These are phyloP conservation scores for Glomus cerebriforme DNA, from an alignment of 192 early-diverging fungal species.

Conservation along the genomic window DNA sequence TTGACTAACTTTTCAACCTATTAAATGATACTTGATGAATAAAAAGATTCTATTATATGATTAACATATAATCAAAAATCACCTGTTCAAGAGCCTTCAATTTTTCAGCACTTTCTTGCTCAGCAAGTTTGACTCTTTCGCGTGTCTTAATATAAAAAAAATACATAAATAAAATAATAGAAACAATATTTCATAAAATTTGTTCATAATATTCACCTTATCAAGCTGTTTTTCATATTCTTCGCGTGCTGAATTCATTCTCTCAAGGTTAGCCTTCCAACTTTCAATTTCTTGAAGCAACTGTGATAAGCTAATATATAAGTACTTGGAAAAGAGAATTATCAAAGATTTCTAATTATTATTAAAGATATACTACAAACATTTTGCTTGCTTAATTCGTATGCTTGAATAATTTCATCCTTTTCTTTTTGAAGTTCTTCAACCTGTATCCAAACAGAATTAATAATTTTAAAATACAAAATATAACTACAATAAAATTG, in stretches of 20 bases:
- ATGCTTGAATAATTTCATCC: slow-evolving; percentile 34
- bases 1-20: slow-evolving; percentile 3
- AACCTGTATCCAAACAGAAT: not conserved
- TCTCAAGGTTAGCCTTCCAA: not conserved
- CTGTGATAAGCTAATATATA: slow-evolving; percentile 19
- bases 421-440: slow-evolving; percentile 35
- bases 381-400: slow-evolving; percentile 36
- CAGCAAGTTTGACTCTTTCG: not conserved
- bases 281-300: not conserved
- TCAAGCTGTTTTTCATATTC: not conserved
- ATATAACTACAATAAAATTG: not conserved
- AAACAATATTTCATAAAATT: not conserved
- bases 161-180: not conserved
- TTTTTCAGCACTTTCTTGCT: not conserved
- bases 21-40: not conserved
- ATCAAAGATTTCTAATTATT: not conserved
- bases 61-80: not conserved
- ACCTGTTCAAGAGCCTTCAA: not conserved
- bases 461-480: not conserved
- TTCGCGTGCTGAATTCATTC: not conserved
- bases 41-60: not conserved
- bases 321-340: not conserved
- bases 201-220: not conserved
- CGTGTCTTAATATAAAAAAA: not conserved
- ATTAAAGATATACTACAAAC: not conserved